A percentile compares a stretch with the other conserved stretches of the same genome.
Conservation (phyloP, 2,329 filamentous ascomycete species). For the Aspergillus oerlinghausenensis region DNA sequence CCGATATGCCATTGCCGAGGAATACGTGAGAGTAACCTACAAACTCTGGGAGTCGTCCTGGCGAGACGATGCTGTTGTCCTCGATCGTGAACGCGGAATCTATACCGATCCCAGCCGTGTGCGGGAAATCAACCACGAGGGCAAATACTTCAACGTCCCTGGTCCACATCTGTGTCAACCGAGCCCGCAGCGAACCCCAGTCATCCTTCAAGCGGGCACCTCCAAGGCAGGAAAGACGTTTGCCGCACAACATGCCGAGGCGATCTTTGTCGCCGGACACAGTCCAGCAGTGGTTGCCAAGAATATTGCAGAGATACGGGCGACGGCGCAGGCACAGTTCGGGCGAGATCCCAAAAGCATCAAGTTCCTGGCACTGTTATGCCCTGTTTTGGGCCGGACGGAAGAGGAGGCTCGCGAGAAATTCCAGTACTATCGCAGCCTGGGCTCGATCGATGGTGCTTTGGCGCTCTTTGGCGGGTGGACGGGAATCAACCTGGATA, state of each 20-base stretch:
- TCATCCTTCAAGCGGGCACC: conserved; percentile 67
- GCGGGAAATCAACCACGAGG: conserved; percentile 61
- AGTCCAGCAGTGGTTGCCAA: conserved; percentile 58
- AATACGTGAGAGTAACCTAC: conserved; percentile 61
- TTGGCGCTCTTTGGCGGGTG: conserved; percentile 69
- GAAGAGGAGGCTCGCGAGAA: conserved; percentile 64
- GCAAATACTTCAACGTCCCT: conserved; percentile 60
- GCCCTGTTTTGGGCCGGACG: conserved; percentile 60
- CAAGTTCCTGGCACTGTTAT: conserved; percentile 64
- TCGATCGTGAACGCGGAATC: conserved; percentile 54
- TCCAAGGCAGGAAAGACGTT: conserved; percentile 63
- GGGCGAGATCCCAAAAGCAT: conserved; percentile 58
- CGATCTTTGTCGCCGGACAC: conserved; percentile 65
- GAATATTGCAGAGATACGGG: conserved; percentile 60
- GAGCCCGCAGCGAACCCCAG: conserved; percentile 62
- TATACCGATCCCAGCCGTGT: conserved; percentile 58
- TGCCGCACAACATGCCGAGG: conserved; percentile 66
- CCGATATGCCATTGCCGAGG: conserved; percentile 60
- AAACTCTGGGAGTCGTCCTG: conserved; percentile 66
- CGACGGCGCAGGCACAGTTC: conserved; percentile 47
- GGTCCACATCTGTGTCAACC: conserved; percentile 64
- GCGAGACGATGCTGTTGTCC: conserved; percentile 61
- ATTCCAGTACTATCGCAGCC: conserved; percentile 56
- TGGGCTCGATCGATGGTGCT: conserved; percentile 63
- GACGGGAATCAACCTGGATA: conserved; percentile 62